A percentile compares a stretch with the other conserved stretches of the same genome.
Evolutionary conservation across 495 filamentous ascomycete species (phyloP).

Genomic region (Aspergillus kassunensis): DNA sequence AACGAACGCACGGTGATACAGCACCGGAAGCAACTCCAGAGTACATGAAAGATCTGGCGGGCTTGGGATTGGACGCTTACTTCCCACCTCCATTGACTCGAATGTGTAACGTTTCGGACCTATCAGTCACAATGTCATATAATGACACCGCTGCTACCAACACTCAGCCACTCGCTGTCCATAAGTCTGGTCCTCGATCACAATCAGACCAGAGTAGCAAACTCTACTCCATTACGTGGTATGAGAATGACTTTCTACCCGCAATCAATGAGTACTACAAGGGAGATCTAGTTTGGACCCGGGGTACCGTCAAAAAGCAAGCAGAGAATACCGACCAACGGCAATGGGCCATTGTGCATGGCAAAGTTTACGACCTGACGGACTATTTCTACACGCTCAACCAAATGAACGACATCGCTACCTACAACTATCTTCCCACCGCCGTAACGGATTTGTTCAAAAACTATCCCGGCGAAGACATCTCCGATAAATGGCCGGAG

Average conservation of each 20-base stretch:
- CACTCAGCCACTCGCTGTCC: conserved; percentile 46
- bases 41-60: conserved; percentile 72
- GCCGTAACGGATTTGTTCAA: conserved; percentile 61
- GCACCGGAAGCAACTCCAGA: conserved; percentile 53
- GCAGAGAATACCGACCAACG: conserved; percentile 64
- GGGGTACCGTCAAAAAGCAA: conserved; percentile 41
- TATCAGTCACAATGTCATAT: conserved; percentile 43
- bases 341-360: conserved; percentile 73
- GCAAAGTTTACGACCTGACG: conserved; percentile 80
- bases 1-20: conserved; percentile 72
- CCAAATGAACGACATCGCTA: conserved; percentile 40
- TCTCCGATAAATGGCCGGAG: conserved; percentile 61
- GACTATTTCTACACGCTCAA: conserved; percentile 78
- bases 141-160: conserved; percentile 57
- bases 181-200: conserved; percentile 59
- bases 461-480: conserved; percentile 71
- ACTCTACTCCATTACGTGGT: conserved; percentile 69
- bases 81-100: conserved; percentile 75
- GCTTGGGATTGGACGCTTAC: conserved; percentile 75
- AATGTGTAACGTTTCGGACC: conserved; percentile 62
- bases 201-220: conserved; percentile 50
- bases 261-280: conserved; percentile 82
- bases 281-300: conserved; percentile 76
- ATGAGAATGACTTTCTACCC: conserved; percentile 65
- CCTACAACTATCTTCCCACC: conserved; percentile 66